Evolutionary conservation across 2,329 filamentous ascomycete species (phyloP).

Genomic region (Claviceps maximensis): DNA sequence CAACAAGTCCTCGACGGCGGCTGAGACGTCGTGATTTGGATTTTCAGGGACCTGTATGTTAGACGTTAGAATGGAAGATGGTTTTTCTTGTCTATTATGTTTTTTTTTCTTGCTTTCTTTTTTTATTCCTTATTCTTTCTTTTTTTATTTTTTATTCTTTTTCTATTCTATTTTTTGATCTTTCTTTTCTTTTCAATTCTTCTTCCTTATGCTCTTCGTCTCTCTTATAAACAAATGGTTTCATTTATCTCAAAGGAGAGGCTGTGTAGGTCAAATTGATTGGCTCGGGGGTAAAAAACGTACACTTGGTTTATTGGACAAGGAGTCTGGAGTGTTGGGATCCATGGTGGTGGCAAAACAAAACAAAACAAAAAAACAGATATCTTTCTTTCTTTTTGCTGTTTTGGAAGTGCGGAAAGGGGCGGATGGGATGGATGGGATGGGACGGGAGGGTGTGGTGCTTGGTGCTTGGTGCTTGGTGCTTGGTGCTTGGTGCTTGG

Average conservation of each 20-base stretch:
- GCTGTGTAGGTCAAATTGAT: too few species aligned
- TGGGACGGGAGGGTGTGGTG: too few species aligned
- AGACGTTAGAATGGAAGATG: neutral
- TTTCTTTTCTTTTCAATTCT: too few species aligned
- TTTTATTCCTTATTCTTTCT: too few species aligned
- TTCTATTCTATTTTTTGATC: neutral
- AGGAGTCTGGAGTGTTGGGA: neutral
- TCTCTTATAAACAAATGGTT: too few species aligned
- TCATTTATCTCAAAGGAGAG: too few species aligned
- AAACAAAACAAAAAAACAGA: too few species aligned
- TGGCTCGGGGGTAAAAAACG: neutral
- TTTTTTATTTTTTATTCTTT: neutral
- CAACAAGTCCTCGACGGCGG: conserved; percentile 74
- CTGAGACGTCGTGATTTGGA: conserved; percentile 51
- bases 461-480: too few species aligned
- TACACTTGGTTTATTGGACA: conserved; percentile 1
- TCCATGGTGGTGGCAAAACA: neutral
- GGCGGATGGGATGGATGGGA: neutral
- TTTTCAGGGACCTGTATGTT: conserved; percentile 23
- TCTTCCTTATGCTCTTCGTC: too few species aligned
- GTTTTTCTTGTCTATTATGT: too few species aligned
- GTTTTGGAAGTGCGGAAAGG: neutral
- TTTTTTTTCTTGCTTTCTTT: neutral
- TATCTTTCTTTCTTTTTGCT: too few species aligned
- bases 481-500: too few species aligned